phyloP scores from a whole-genome alignment of 257 asterid genomes.

The Salvia rosmarinus region DNA sequence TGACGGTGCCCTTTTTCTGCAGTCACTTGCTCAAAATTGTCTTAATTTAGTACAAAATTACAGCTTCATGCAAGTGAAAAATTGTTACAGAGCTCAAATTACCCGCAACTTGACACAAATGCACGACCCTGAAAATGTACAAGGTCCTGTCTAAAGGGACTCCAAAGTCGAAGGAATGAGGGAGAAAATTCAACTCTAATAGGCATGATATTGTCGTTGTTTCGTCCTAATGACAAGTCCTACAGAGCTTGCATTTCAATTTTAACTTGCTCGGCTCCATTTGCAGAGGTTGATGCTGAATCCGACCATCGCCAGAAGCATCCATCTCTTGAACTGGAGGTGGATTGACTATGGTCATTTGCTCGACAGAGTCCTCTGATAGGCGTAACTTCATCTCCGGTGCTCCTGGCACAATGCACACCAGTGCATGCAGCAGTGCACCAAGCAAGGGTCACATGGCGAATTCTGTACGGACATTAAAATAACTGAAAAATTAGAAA shows the following conservation, averaged over 20 bases:
- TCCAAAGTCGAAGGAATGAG: constrained; percentile 18
- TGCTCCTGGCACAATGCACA: constrained; percentile 99
- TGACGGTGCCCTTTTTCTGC: background rate
- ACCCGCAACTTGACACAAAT: background rate
- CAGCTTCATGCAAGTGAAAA: background rate
- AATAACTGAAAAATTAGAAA: background rate
- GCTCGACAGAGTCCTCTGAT: constrained; percentile 60
- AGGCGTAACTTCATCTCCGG: constrained; percentile 86
- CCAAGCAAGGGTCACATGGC: constrained; percentile 96
- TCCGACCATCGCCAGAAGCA: constrained; percentile 39
- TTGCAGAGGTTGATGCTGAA: constrained; percentile 53
- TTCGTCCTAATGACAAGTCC: constrained; percentile 8
- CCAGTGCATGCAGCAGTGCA: constrained; percentile 95
- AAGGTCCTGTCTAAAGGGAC: constrained; percentile 1
- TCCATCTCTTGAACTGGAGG: constrained; percentile 85
- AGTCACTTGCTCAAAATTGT: background rate
- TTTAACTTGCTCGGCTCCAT: constrained; percentile 51
- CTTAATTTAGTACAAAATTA: background rate
- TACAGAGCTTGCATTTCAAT: constrained; percentile 84
- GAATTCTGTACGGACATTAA: constrained; percentile 65
- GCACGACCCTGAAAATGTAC: constrained; percentile 4
- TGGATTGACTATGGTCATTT: constrained; percentile 87
- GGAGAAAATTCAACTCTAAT: constrained; percentile 7
- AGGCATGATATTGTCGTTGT: background rate
- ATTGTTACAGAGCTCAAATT: background rate